Conservation (phyloP, 73 alveolate genomes). For the Paramecium octaurelia region DNA sequence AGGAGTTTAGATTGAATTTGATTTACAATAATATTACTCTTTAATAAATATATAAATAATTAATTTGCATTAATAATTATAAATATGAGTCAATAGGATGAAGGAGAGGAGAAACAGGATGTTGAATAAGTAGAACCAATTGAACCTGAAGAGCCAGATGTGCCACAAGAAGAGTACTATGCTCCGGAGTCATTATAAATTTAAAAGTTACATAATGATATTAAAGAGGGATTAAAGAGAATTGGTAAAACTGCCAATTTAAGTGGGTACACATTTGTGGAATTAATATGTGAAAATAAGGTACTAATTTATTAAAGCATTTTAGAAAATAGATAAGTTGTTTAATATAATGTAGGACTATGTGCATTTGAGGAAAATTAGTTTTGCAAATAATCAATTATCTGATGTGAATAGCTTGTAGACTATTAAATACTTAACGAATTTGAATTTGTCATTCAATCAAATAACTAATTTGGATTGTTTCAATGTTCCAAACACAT, state of each 20-base stretch:
- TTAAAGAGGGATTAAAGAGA: slow-evolving; percentile 43
- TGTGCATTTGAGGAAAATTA: slow-evolving; percentile 45
- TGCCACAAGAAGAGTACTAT: slow-evolving; percentile 46
- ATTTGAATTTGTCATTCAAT: slow-evolving; percentile 50
- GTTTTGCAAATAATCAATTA: slow-evolving; percentile 50
- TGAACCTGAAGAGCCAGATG: slow-evolving; percentile 61
- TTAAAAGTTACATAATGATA: neutral
- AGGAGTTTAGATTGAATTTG: neutral
- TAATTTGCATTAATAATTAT: neutral
- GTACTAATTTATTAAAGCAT: neutral
- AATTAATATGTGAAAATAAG: slow-evolving; percentile 49
- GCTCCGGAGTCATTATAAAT: slow-evolving; percentile 48
- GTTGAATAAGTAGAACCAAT: slow-evolving; percentile 46
- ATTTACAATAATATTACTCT: neutral
- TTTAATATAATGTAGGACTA: slow-evolving; percentile 1
- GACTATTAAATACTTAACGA: slow-evolving; percentile 28
- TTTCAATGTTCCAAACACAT: slow-evolving; percentile 36
- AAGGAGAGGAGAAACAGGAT: slow-evolving; percentile 22
- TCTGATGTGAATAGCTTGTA: slow-evolving; percentile 10
- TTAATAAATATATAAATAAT: neutral
- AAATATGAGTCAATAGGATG: slow-evolving; percentile 36
- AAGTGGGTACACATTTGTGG: slow-evolving; percentile 31
- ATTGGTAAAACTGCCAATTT: slow-evolving; percentile 56
- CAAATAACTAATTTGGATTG: slow-evolving; percentile 49
- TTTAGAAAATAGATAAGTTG: slow-evolving; percentile 41